Evolutionary conservation across 23 red algal genomes (phyloP), one percentile per base, ranked within the genome.

Genomic region (Gracilariopsis chorda): DNA sequence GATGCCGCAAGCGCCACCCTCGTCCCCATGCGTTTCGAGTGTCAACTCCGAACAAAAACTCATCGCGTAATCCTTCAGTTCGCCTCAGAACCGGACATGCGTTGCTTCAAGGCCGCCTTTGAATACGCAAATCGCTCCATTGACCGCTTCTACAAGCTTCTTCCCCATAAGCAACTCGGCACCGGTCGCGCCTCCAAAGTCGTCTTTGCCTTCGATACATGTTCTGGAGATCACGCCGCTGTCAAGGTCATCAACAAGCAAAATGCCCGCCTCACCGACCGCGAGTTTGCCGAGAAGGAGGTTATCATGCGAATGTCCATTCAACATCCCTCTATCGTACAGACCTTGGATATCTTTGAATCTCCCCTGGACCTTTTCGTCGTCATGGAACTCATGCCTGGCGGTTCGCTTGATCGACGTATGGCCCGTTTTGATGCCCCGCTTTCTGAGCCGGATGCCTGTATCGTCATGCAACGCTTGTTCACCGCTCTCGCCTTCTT

Each of bases 371-470:
- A 88, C 51, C 49, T 96, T 21, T 96, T 92, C 52, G 78, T 96
- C 16, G 88, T 96, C 32, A 82, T 96, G 83, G 94, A 96, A 43
- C 86, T 87, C 36, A 96, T 96, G 94, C 60, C 61, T 36, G 94
- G 94, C 42, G 89, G 89, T 53, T 57, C 83, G 24, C 57, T 96
- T 7, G 84, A 88, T 67, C 49, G 77, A 45, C 55, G 83, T 13
- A 77, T 96, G 52, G 68, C 52, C 23, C 77, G 82, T 34, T 55
- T 65, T 44, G 55, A 80, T 56, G 42, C 48, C 30, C 55, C 73
- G 11, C 44, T 94, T 12, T 67, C 81, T 17, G 85, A 88, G 42
- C 60, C 55, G n/a, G 40, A 88, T 49, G 94, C 95, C 43, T 48
- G 71, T 8, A 63, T 86, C 19, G 60, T 93, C 39, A 94, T 97